phyloP scores from a whole-genome alignment of 495 filamentous ascomycete species.

The Astrothelium macrocarpum region DNA sequence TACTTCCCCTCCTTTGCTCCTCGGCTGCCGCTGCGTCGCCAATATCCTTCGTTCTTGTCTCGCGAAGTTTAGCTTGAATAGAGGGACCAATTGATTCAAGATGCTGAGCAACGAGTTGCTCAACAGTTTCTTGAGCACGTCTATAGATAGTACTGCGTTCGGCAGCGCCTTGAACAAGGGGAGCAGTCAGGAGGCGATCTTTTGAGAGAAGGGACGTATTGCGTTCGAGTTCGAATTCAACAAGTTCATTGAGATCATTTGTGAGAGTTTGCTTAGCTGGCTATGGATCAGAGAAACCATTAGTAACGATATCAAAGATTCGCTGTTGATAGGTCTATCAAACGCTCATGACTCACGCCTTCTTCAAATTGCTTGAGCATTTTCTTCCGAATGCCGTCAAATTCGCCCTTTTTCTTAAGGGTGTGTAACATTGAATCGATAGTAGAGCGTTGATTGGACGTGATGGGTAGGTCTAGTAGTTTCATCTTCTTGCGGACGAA shows the following conservation, averaged over 20 bases:
- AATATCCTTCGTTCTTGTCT: slow-evolving; percentile 61
- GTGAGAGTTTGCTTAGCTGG: slow-evolving; percentile 59
- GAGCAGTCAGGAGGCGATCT: slow-evolving; percentile 68
- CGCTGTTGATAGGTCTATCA: slow-evolving; percentile 6
- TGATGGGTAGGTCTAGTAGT: slow-evolving; percentile 70
- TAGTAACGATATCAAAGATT: slow-evolving; percentile 7
- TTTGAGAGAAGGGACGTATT: slow-evolving; percentile 61
- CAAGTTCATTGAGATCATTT: slow-evolving; percentile 56
- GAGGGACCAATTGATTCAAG: slow-evolving; percentile 32
- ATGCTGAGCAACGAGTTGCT: slow-evolving; percentile 56
- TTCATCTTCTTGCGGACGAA: slow-evolving; percentile 59
- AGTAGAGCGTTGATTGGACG: slow-evolving; percentile 56
- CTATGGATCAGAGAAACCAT: slow-evolving; percentile 32
- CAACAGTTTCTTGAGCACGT: slow-evolving; percentile 55
- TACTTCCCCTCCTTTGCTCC: slow-evolving; percentile 60
- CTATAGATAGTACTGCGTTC: slow-evolving; percentile 77
- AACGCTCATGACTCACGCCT: slow-evolving; percentile 44
- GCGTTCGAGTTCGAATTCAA: slow-evolving; percentile 72
- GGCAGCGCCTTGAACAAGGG: slow-evolving; percentile 76
- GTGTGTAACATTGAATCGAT: slow-evolving; percentile 71
- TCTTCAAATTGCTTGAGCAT: slow-evolving; percentile 72
- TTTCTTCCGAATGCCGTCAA: slow-evolving; percentile 72
- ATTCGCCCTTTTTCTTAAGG: slow-evolving; percentile 87
- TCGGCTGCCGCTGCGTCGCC: slow-evolving; percentile 60
- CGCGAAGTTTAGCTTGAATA: slow-evolving; percentile 58